Evolutionary conservation across 495 filamentous ascomycete species (phyloP).

Genomic region (Margaritispora aquatica): DNA sequence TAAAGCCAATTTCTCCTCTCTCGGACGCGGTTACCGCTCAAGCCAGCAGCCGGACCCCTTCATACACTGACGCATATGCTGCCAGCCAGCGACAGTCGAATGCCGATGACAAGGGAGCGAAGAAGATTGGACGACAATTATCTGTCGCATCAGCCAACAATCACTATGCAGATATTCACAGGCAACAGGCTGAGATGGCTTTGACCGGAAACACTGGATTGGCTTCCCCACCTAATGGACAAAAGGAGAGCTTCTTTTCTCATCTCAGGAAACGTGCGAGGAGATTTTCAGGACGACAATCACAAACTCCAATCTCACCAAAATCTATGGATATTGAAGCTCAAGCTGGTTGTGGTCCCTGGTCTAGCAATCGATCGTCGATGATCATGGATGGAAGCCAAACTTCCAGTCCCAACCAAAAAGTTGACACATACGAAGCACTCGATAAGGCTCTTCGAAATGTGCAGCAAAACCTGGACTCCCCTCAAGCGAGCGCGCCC

Average conservation of each 20-base stretch:
- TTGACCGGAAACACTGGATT: slow-evolving; percentile 74
- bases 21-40: slow-evolving; percentile 91
- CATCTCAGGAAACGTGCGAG: slow-evolving; percentile 92
- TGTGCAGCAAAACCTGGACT: slow-evolving; percentile 57
- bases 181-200: slow-evolving; percentile 86
- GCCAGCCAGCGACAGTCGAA: slow-evolving; percentile 20
- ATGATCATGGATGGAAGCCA: slow-evolving; percentile 66
- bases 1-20: slow-evolving; percentile 87
- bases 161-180: slow-evolving; percentile 72
- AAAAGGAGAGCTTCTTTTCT: slow-evolving; percentile 95
- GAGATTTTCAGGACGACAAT: slow-evolving; percentile 81
- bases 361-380: slow-evolving; percentile 76
- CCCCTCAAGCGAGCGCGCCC: slow-evolving; percentile 39
- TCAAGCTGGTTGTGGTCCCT: slow-evolving; percentile 84
- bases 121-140: slow-evolving; percentile 94
- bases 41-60: slow-evolving; percentile 46
- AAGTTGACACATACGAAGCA: slow-evolving; percentile 57
- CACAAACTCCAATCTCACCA: slow-evolving; percentile 64
- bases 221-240: slow-evolving; percentile 57
- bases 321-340: slow-evolving; percentile 82
- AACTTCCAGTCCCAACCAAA: slow-evolving; percentile 42
- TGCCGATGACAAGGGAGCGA: slow-evolving; percentile 61
- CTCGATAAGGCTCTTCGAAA: slow-evolving; percentile 76
- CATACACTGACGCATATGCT: slow-evolving; percentile 32
- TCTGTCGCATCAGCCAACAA: slow-evolving; percentile 96